A percentile compares a stretch with the other conserved stretches of the same genome.
Evolutionary conservation across 2,329 filamentous ascomycete species (phyloP).

Genomic region (Didymella pomorum): DNA sequence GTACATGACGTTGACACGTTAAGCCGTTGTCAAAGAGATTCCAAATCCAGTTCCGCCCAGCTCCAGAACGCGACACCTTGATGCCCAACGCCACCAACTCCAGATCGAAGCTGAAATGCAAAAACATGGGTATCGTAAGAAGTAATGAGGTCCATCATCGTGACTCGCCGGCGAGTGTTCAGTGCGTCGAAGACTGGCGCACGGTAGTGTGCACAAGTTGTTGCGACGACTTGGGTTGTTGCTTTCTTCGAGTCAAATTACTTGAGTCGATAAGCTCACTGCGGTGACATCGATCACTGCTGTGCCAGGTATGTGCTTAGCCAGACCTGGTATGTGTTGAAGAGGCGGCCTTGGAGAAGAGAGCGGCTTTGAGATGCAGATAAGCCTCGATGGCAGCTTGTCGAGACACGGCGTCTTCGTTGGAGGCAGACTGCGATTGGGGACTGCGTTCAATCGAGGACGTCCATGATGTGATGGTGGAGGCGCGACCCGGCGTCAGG

Average conservation of each 20-base stretch:
- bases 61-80: background rate
- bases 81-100: slow-evolving; percentile 11
- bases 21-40: slow-evolving; percentile 3
- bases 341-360: slow-evolving; percentile 47
- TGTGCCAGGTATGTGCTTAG: slow-evolving; percentile 1
- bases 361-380: slow-evolving; percentile 41
- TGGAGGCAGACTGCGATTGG: slow-evolving; percentile 17
- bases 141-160: background rate
- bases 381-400: slow-evolving; percentile 48
- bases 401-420: slow-evolving; percentile 30
- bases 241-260: background rate
- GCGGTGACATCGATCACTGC: background rate
- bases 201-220: background rate
- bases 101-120: background rate
- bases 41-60: slow-evolving; percentile 6
- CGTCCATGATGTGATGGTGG: slow-evolving; percentile 45
- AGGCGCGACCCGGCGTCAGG: slow-evolving; percentile 39
- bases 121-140: slow-evolving; percentile 8
- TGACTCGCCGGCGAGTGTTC: slow-evolving; percentile 11
- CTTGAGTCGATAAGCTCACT: background rate
- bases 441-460: slow-evolving; percentile 36
- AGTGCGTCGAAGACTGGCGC: background rate
- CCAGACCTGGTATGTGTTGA: slow-evolving; percentile 5
- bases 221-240: background rate
- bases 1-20: slow-evolving; percentile 5